Evolutionary conservation across 1,139 yeast species (phyloP), one percentile per base, ranked within the genome.

Genomic region (Saccharomycopsis hybrid): DNA sequence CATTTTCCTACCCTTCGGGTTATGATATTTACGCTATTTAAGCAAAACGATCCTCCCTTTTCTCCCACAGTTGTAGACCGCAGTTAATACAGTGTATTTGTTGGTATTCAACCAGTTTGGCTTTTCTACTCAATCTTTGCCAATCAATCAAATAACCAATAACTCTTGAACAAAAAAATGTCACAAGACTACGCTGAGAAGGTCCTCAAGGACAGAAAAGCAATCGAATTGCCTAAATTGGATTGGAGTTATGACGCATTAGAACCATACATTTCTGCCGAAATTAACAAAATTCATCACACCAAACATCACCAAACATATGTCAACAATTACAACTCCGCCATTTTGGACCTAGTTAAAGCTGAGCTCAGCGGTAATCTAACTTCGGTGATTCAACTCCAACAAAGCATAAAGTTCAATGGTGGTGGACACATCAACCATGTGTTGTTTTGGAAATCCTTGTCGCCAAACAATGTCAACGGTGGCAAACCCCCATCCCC

Each of bases 381-480:
- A 56, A 74, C 80, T 65, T 79, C 80, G 64, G 72, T 85, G 51
- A 75, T 86, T 61, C 71, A 71, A 52, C 76, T 88, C 63, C 88
- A 85, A 66, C 85, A 86, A 61, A 74, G 78, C 62, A 82, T 90
- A 72, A 88, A 85, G 67, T 90, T 90, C 80, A 94, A 89, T 67
- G 96, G 95, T 57, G 97, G 97, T 65, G 97, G 97, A 28, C 87
- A 78, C 75, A 73, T 83, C 62, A 88, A 88, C 78, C 96, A 88
- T 70, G 73, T 81, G 59, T 72, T 88, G 61, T 88, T 86, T 76
- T 88, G 96, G 96, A 86, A 86, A 72, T 86, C 83, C 71, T 75
- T 90, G 68, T 86, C 96, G 18, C 97, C 97, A 35, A 72, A 68
- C 53, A 76, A 80, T 52, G 76, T 76, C 57, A 92, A 92, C 54